A percentile compares a stretch with the other conserved stretches of the same genome.
Conservation (phyloP, 1,284 basidiomycete genomes). For the Ganoderma meredithae region DNA sequence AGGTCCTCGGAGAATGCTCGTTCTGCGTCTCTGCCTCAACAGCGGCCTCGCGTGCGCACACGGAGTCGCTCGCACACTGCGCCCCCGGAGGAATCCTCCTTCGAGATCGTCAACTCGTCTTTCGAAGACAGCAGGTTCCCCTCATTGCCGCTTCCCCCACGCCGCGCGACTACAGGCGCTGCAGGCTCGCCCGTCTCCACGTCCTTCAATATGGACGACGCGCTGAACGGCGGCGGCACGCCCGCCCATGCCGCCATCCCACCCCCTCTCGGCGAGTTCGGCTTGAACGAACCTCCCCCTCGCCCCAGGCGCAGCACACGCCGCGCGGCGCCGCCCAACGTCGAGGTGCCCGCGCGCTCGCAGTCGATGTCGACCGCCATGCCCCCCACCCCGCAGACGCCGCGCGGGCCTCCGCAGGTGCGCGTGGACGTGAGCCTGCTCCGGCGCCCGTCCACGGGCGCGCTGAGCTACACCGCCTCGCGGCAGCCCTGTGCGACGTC, state of each 20-base stretch:
- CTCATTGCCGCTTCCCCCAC: constrained; percentile 43
- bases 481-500: constrained; percentile 32
- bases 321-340: constrained; percentile 33
- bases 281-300: constrained; percentile 35
- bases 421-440: constrained; percentile 33
- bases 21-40: background rate
- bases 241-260: constrained; percentile 30
- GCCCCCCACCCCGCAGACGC: constrained; percentile 34
- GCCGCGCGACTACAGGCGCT: constrained; percentile 30
- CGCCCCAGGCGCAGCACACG: constrained; percentile 40
- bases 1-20: constrained; percentile 18
- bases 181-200: constrained; percentile 42
- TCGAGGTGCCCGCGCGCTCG: constrained; percentile 33
- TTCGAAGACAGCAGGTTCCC: constrained; percentile 28
- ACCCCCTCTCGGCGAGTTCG: constrained; percentile 39
- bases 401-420: constrained; percentile 34
- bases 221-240: constrained; percentile 42
- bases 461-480: constrained; percentile 43
- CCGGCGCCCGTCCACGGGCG: constrained; percentile 36
- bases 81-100: constrained; percentile 22
- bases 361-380: constrained; percentile 29
- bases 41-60: constrained; percentile 22
- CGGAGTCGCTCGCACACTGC: constrained; percentile 34
- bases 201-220: constrained; percentile 42
- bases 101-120: constrained; percentile 8